Base-by-base conservation (phyloP, 2,329 filamentous ascomycete genomes). In the Aspergillus pseudoterreus region DNA sequence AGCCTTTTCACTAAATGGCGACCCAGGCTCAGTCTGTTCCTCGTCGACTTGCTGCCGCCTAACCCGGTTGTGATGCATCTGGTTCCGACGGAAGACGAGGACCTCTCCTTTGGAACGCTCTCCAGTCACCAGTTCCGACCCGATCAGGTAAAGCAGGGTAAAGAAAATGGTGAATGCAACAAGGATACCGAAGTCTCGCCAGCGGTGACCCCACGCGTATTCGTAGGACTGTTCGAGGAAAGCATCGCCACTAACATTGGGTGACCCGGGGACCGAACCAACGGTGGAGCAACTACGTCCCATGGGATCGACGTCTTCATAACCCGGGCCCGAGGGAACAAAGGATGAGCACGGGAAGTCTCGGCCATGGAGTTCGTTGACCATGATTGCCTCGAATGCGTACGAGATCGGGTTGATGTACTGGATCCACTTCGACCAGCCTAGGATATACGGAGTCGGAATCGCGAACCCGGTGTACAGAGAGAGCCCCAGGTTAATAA, bases 401-500 rank as follows among this genome's bases (percentile, higher is more conserved):
- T 92, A 94, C 1, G 82, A 82, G 4, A 94, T 78, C 9, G 88
- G 87, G 55, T 92, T 86, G 27, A 92, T 73, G 66, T 88, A 91
- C 63, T 85, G 85, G 48, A 94, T 82, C 90, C 90, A 95, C 50
- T 82, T 78, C 62, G 86, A 86, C 88, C 89, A 95, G 1, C 75
- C 80, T 6, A 85, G 78, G 86, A 89, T 92, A 70, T 92, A 62
- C 3, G 51, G 57, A 1, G 59, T 57, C 0, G 71, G 70, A 10
- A 74, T 62, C 0, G 65, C 64, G 50, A 74, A 75, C 2, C 72
- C 72, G 12, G 82, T 62, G 49, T 64, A 81, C 11, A 86, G 69
- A 30, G 65, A 47, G 8, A 67, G 49, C 2, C 54, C 56, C 24
- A 68, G 52, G 44, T 64, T 61, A 43, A 82, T 66, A 42, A 82